Evolutionary conservation across 1,284 basidiomycete species (phyloP).

Genomic region (Cronartium quercuum): DNA sequence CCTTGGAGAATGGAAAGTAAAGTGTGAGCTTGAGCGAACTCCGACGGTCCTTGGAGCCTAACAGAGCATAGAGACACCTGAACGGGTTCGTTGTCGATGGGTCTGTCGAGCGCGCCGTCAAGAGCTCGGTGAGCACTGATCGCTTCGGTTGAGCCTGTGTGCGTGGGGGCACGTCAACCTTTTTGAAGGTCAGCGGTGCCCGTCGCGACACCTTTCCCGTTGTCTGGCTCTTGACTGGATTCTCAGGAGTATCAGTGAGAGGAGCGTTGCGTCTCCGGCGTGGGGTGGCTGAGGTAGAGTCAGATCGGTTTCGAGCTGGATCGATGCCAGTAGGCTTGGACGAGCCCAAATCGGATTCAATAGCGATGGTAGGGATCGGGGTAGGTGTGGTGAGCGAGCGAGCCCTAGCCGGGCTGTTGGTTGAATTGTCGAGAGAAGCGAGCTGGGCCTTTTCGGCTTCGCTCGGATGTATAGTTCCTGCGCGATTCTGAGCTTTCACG

Average conservation of each 20-base stretch:
- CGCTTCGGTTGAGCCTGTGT: not conserved
- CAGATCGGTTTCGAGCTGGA: not conserved
- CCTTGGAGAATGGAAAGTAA: conserved; percentile 76
- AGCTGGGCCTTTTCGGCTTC: not conserved
- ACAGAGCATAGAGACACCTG: conserved; percentile 51
- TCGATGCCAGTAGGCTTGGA: not conserved
- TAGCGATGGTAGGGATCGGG: conserved; percentile 15
- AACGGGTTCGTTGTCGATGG: conserved; percentile 48
- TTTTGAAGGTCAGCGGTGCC: conserved; percentile 5
- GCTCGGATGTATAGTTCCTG: not conserved
- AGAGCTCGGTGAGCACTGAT: conserved; percentile 26
- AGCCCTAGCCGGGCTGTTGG: conserved; percentile 14
- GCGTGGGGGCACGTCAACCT: not conserved
- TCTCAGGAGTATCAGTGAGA: not conserved
- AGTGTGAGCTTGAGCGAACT: conserved; percentile 61
- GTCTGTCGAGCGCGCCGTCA: conserved; percentile 10
- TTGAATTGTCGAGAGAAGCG: not conserved
- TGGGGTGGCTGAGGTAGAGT: not conserved
- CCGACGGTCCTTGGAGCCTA: conserved; percentile 44
- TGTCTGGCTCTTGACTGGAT: not conserved
- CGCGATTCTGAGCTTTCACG: not conserved
- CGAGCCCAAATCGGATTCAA: not conserved
- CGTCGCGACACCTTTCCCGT: not conserved
- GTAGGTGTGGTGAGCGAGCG: conserved; percentile 28
- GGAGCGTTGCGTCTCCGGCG: not conserved